phyloP scores from a whole-genome alignment of 2,329 filamentous ascomycete genomes.

The Lachnellula hyalina region DNA sequence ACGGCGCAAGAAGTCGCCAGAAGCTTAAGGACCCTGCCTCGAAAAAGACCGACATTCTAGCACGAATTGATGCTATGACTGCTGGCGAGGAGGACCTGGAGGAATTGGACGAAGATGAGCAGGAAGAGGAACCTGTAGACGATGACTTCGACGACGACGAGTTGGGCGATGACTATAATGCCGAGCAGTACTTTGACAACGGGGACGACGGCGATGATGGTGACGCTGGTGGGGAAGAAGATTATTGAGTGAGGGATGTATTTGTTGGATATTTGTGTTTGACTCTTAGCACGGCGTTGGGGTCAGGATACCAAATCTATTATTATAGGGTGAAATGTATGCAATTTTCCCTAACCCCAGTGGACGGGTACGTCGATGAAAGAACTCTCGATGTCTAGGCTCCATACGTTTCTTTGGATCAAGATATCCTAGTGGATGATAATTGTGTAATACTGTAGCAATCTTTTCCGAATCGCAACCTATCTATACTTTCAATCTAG shows the following conservation, averaged over 20 bases:
- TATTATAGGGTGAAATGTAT: background rate
- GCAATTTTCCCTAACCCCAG: background rate
- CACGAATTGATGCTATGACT: constrained; percentile 21
- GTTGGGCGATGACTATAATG: constrained; percentile 57
- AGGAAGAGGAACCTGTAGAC: constrained; percentile 40
- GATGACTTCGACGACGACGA: constrained; percentile 57
- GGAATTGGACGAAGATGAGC: constrained; percentile 31
- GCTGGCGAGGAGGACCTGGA: constrained; percentile 33
- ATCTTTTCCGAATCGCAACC: too few species aligned
- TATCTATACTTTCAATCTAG: too few species aligned
- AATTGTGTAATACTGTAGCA: too few species aligned
- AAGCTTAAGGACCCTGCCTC: constrained; percentile 17
- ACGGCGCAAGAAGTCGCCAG: background rate
- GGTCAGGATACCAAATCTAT: background rate
- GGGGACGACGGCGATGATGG: constrained; percentile 50
- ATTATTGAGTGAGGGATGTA: constrained; percentile 18
- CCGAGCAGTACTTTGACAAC: constrained; percentile 58
- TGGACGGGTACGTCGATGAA: background rate
- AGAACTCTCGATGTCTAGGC: too few species aligned
- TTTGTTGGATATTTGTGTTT: background rate
- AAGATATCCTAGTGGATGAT: too few species aligned
- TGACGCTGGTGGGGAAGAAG: constrained; percentile 42
- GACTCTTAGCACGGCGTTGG: constrained; percentile 9
- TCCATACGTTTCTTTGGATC: too few species aligned
- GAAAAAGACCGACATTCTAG: constrained; percentile 29